phyloP scores from a whole-genome alignment of 371 early-diverging fungal species.

The Sporodiniella umbellata region DNA sequence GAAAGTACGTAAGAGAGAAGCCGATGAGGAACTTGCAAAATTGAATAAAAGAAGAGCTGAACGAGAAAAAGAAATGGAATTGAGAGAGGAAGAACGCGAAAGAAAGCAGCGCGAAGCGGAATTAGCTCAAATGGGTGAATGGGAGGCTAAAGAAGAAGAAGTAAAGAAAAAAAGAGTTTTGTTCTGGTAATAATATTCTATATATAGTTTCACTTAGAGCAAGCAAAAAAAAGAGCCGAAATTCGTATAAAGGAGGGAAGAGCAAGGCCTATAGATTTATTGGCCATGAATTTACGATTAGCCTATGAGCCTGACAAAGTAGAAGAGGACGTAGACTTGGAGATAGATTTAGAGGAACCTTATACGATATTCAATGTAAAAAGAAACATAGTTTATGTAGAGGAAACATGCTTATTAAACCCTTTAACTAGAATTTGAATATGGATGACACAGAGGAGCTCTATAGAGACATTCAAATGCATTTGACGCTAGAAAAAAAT shows the following conservation, averaged over 20 bases:
- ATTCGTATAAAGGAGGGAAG: conserved; percentile 86
- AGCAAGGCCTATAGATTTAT: conserved; percentile 89
- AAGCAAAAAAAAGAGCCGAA: conserved; percentile 88
- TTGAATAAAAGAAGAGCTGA: conserved; percentile 74
- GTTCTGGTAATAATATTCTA: too few species aligned
- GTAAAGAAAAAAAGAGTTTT: conserved; percentile 17
- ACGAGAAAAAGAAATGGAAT: conserved; percentile 78
- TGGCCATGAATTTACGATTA: conserved; percentile 85
- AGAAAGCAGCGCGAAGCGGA: conserved; percentile 80
- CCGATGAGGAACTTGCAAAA: conserved; percentile 76
- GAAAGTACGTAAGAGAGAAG: conserved; percentile 62
- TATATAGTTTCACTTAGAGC: conserved; percentile 84
- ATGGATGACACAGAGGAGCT: conserved; percentile 74
- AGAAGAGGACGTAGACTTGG: conserved; percentile 69
- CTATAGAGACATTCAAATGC: conserved; percentile 82
- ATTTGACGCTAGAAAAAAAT: conserved; percentile 78
- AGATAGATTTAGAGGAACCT: conserved; percentile 86
- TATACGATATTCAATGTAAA: conserved; percentile 77
- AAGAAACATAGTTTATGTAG: neutral
- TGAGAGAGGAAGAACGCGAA: conserved; percentile 79
- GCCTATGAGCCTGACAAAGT: conserved; percentile 70
- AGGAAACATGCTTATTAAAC: neutral
- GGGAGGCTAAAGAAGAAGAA: conserved; percentile 89
- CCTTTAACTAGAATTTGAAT: conserved; percentile 45
- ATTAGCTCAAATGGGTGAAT: conserved; percentile 88